Base-by-base conservation (phyloP, 305 asterid genomes). In the Lippia alba region DNA sequence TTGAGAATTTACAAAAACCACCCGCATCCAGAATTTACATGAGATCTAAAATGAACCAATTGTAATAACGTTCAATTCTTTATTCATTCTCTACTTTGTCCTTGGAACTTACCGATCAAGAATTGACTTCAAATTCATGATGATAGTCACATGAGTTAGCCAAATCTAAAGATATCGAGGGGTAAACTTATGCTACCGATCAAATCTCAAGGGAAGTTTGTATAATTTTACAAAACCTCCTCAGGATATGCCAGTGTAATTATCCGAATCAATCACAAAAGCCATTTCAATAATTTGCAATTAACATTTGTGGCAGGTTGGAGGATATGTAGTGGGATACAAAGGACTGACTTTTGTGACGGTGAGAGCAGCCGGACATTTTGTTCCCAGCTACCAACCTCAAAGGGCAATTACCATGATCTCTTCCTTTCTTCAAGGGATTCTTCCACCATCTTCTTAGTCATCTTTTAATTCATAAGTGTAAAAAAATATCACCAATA, bases 281-380 rank as follows among this genome's bases (percentile, higher is more conserved):
- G 30, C 30, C 30, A 24, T 24, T 24, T 65, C 6, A 12, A 51
- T 5, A 8, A 11, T 10, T 8, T 41, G 56, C 36, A 17, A 65
- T 14, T 59, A 58, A 64, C 39, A 8, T 32, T 15, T 12, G 0
- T 66, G 55, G 32, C 76, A 83, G 83, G 86, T 81, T 20, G 86
- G 84, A 81, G 84, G 86, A 30, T 81, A 76, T 17, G 81, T 74
- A 12, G 84, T 66, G 30, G 80, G 62, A 41, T 84, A 84, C 73
- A 51, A 72, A 67, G 82, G 81, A 56, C 20, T 84, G 72, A 61
- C 75, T 45, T 72, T 81, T 16, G 81, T 67, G 45, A 84, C 82
- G 11, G 84, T 84, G 36, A 84, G 86, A 74, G 81, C 81, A 24
- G 86, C 79, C 0, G 86, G 84, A 12, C 86, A 81, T 72, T 60